Conservation (phyloP, 495 filamentous ascomycete genomes). For the Stereocaulon alpinum region DNA sequence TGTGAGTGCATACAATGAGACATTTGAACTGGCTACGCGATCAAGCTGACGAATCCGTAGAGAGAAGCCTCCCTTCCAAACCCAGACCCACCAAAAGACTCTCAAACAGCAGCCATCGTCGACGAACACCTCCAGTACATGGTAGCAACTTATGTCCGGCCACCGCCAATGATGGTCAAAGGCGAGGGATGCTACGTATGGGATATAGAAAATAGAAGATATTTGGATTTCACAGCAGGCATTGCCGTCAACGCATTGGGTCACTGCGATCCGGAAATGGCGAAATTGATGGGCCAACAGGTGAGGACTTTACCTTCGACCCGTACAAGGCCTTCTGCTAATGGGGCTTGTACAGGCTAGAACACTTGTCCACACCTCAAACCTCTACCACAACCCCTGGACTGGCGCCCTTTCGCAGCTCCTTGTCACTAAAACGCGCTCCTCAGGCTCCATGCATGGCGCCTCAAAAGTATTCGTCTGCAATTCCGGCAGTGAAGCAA, state of each 20-base stretch:
- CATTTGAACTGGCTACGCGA: too few relatives aligned
- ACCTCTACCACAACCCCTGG: constrained; percentile 95
- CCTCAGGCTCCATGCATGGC: constrained; percentile 68
- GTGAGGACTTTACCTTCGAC: constrained; percentile 29
- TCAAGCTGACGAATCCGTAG: constrained; percentile 26
- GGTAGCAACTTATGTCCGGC: constrained; percentile 89
- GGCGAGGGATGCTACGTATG: constrained; percentile 79
- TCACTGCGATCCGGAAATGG: constrained; percentile 67
- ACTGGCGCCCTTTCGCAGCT: constrained; percentile 74
- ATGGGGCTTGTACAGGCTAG: constrained; percentile 40
- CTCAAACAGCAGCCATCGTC: constrained; percentile 62
- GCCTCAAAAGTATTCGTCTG: constrained; percentile 81
- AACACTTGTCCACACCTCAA: constrained; percentile 79
- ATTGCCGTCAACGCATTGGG: constrained; percentile 93
- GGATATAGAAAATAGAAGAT: constrained; percentile 80
- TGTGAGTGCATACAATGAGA: background rate
- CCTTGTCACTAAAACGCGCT: constrained; percentile 67
- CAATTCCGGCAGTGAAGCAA: constrained; percentile 91
- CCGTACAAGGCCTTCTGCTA: background rate
- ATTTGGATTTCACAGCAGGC: constrained; percentile 88
- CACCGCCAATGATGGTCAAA: constrained; percentile 78
- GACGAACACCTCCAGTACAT: constrained; percentile 69
- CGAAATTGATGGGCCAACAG: constrained; percentile 63
- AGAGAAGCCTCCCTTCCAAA: constrained; percentile 57
- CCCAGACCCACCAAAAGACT: constrained; percentile 70